Conservation (phyloP, 768 basidiomycete genomes). For the Russula emetica region DNA sequence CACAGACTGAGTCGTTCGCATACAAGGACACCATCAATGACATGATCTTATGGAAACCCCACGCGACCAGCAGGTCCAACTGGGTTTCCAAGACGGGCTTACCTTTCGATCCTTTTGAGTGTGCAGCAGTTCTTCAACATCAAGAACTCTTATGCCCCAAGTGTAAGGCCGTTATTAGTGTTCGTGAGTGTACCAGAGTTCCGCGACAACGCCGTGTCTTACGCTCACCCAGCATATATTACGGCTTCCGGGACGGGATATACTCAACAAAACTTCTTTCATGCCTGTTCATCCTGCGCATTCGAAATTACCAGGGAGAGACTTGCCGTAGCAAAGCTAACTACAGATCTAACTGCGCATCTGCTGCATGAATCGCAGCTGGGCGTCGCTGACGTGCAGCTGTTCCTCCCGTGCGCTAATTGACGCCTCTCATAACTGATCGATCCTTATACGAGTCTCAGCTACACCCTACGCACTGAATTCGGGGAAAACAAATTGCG, state of each 20-base stretch:
- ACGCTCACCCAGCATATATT: constrained; percentile 38
- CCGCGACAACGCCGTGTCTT: constrained; percentile 13
- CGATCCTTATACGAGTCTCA: neutral
- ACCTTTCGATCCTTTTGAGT: constrained; percentile 37
- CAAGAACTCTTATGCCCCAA: constrained; percentile 37
- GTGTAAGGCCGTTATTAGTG: constrained; percentile 31
- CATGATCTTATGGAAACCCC: constrained; percentile 25
- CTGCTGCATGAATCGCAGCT: constrained; percentile 26
- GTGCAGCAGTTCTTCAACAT: constrained; percentile 30
- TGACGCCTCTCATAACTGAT: neutral
- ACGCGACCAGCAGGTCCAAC: constrained; percentile 6
- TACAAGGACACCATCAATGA: constrained; percentile 28
- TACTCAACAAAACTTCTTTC: constrained; percentile 41
- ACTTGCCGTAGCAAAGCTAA: constrained; percentile 44
- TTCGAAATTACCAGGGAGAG: constrained; percentile 41
- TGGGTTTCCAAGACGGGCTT: constrained; percentile 30
- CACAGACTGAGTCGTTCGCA: neutral
- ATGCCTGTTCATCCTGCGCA: constrained; percentile 39
- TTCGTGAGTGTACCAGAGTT: constrained; percentile 33
- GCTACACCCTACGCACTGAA: constrained; percentile 12
- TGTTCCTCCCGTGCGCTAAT: constrained; percentile 38
- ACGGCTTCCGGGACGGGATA: constrained; percentile 45
- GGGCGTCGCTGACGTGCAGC: constrained; percentile 25
- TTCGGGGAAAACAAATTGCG: constrained; percentile 5
- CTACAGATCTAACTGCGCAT: constrained; percentile 36